Evolutionary conservation across 169 alveolate genomes (phyloP), one percentile per base, ranked within the genome.

Genomic region (Theileria sp.): DNA sequence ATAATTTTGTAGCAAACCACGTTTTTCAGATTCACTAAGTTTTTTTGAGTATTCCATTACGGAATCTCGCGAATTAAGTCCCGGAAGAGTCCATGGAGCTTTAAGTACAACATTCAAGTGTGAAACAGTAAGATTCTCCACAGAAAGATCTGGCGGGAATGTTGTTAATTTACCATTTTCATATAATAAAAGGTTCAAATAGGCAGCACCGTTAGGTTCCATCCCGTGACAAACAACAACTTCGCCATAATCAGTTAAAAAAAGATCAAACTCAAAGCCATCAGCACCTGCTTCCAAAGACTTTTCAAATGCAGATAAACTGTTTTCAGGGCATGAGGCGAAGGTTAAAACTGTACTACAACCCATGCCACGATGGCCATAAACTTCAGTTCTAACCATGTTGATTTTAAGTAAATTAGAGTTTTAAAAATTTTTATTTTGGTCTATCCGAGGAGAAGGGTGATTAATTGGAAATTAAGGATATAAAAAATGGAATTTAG

Each of bases 281-380:
- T 90, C 89, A 17, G 80, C 84, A 15, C 87, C 86, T 0, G 61
- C 17, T 26, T 86, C 83, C 23, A 64, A 19, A 2, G 93, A 89
- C 54, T 84, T 79, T 32, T 71, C 74, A 77, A 90, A 80, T 30
- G 94, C 65, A 19, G 69, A 77, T 17, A 90, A 61, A 3, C 92
- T 81, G 56, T 90, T 90, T 54, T 90, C 94, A 19, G 93, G 92
- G 64, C 65, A 86, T 28, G 64, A 50, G 32, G 92, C 64, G 28
- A 77, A 74, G 17, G 91, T 80, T 0, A 91, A 91, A 9, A 87
- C 86, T 36, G 72, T 73, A 56, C 94, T 90, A 13, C 91, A 69
- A 3, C 94, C 94, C 74, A 88, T 78, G 32, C 94, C 94, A 19
- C 94, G 80, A 74, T 90, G 94, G 30, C 94, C 94, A 65, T 79